Evolutionary conservation across 1,139 yeast genomes (phyloP).

Genomic region (Maudiozyma humilis): DNA sequence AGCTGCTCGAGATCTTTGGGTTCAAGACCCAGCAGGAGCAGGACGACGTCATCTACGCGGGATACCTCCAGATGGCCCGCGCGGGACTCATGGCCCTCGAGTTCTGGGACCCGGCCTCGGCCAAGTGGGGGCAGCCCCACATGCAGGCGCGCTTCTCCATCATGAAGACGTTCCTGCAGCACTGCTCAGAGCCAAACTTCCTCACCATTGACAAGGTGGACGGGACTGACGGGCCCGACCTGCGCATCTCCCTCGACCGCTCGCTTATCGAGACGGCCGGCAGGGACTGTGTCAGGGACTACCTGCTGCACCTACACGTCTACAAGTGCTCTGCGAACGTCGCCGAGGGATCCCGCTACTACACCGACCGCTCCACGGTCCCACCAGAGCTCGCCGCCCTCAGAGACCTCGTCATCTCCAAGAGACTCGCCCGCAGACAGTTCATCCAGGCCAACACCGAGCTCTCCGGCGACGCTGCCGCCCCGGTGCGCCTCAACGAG

Average conservation of each 20-base stretch:
- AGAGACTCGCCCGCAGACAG: conserved; percentile 77
- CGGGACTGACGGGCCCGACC: conserved; percentile 39
- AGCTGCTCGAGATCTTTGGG: conserved; percentile 66
- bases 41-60: conserved; percentile 54
- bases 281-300: conserved; percentile 64
- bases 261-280: conserved; percentile 59
- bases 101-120: conserved; percentile 73
- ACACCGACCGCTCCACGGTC: conserved; percentile 58
- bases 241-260: conserved; percentile 51
- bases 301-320: conserved; percentile 62
- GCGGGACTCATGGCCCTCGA: conserved; percentile 79
- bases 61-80: conserved; percentile 74
- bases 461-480: conserved; percentile 32
- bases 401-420: conserved; percentile 58
- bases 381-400: conserved; percentile 53
- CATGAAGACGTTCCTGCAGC: conserved; percentile 62
- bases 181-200: conserved; percentile 52
- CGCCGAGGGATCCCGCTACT: conserved; percentile 53
- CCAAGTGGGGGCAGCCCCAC: conserved; percentile 93
- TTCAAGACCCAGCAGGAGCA: conserved; percentile 49
- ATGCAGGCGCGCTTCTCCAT: conserved; percentile 89
- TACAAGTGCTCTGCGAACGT: conserved; percentile 73
- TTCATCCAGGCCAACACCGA: conserved; percentile 64
- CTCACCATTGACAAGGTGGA: conserved; percentile 38
- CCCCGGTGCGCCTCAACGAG: conserved; percentile 45